Percentiles rank a stretch among this genome's conserved stretches.
Evolutionary conservation across 495 filamentous ascomycete genomes (phyloP).

Genomic region (Lasiosphaeris hirsuta): DNA sequence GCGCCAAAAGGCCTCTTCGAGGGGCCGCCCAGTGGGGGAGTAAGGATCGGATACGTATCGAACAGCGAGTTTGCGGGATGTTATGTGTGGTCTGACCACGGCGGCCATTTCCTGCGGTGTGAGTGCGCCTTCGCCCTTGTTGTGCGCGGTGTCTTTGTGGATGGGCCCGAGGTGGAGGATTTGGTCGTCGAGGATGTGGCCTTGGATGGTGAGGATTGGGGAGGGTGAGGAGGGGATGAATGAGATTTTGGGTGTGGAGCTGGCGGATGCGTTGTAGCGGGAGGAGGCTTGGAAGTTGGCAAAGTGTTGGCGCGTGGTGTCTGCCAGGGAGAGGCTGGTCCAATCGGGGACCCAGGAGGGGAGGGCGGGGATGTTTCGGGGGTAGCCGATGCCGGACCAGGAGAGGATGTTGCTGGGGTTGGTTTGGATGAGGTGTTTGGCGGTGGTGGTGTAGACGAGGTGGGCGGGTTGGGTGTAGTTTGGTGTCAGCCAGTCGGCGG

Average conservation of each 20-base stretch:
- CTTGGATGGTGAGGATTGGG: neutral
- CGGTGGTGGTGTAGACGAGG: neutral
- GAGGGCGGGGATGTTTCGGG: neutral
- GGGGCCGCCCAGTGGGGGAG: neutral
- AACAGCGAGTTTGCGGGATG: neutral
- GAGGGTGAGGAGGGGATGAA: neutral
- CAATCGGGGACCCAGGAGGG: conserved; percentile 8
- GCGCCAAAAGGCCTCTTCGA: neutral
- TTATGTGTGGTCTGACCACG: neutral
- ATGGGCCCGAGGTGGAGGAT: neutral
- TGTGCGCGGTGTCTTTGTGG: neutral
- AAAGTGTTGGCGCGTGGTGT: neutral
- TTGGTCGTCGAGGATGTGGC: neutral
- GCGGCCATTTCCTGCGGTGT: neutral
- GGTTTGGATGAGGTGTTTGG: neutral
- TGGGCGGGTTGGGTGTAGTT: neutral
- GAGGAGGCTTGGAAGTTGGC: neutral
- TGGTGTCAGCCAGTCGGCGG: too few species aligned
- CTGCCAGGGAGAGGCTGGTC: neutral
- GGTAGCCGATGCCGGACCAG: neutral
- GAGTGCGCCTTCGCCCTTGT: neutral
- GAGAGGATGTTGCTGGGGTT: conserved; percentile 1
- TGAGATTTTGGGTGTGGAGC: neutral
- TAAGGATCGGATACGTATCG: neutral
- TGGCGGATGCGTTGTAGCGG: conserved; percentile 1